Percentiles rank a stretch among this genome's conserved stretches.
These are phyloP conservation scores for Stygiomarasmius scandens DNA, from an alignment of 1,284 basidiomycete genomes.

Conservation along the genomic window DNA sequence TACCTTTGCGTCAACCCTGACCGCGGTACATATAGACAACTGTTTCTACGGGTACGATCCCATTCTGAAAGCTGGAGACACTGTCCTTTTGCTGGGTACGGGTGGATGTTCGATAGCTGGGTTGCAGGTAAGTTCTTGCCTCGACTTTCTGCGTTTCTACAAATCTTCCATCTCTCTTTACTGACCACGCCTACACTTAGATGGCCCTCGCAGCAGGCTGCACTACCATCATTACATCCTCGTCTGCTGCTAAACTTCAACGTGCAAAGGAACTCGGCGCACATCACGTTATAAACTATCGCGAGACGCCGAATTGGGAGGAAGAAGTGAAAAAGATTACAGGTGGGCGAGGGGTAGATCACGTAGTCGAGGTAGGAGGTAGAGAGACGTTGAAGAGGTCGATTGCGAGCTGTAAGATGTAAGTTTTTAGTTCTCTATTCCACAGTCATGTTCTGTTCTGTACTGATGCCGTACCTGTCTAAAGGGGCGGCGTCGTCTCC, in stretches of 20 bases:
- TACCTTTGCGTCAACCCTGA: conserved; percentile 20
- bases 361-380: conserved; percentile 62
- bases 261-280: conserved; percentile 49
- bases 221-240: conserved; percentile 60
- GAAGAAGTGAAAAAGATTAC: conserved; percentile 54
- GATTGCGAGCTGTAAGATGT: neutral
- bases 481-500: neutral
- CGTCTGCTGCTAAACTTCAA: conserved; percentile 61
- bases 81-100: conserved; percentile 58
- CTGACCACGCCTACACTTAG: conserved; percentile 46
- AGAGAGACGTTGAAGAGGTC: neutral
- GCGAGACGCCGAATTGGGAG: conserved; percentile 55
- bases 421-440: neutral
- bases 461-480: no score
- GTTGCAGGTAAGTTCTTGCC: neutral
- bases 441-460: no score
- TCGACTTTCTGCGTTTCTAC: conserved; percentile 48
- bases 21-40: conserved; percentile 53
- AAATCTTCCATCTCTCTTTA: neutral
- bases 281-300: conserved; percentile 61
- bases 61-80: conserved; percentile 45
- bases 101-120: conserved; percentile 38
- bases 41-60: conserved; percentile 44
- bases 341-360: conserved; percentile 56
- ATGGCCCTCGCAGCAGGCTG: conserved; percentile 61